Conservation (phyloP, 805 yeast genomes). For the Candida stauntonica region DNA sequence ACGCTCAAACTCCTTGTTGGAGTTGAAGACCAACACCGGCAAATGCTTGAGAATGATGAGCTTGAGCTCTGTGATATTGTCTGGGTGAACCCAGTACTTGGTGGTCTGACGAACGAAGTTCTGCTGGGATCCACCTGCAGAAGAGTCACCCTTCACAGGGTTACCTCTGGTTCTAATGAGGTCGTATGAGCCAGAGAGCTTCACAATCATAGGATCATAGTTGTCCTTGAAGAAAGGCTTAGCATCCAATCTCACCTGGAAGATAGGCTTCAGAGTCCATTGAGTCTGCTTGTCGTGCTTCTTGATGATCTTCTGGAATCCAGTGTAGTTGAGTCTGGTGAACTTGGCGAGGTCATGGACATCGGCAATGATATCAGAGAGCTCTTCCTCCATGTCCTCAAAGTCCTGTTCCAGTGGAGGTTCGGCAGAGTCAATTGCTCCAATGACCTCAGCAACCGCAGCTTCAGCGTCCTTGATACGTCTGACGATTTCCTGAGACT, state of each 20-base stretch:
- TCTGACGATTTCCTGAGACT: slow-evolving; percentile 78
- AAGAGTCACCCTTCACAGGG: slow-evolving; percentile 89
- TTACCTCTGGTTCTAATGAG: slow-evolving; percentile 93
- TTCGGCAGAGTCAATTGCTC: slow-evolving; percentile 43
- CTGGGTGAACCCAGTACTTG: slow-evolving; percentile 99
- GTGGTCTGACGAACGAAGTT: slow-evolving; percentile 98
- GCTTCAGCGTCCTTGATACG: slow-evolving; percentile 79
- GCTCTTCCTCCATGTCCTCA: slow-evolving; percentile 68
- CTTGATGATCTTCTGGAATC: slow-evolving; percentile 93
- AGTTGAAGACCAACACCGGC: slow-evolving; percentile 94
- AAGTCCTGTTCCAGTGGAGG: slow-evolving; percentile 64
- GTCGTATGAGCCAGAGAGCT: slow-evolving; percentile 84
- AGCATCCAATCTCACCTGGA: slow-evolving; percentile 86
- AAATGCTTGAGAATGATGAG: slow-evolving; percentile 88
- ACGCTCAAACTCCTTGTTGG: slow-evolving; percentile 90
- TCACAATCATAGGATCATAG: slow-evolving; percentile 84
- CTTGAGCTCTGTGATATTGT: slow-evolving; percentile 94
- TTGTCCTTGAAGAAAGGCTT: slow-evolving; percentile 96
- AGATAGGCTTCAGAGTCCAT: slow-evolving; percentile 81
- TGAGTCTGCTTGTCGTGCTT: slow-evolving; percentile 91
- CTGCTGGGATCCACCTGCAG: slow-evolving; percentile 98
- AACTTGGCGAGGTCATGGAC: slow-evolving; percentile 96
- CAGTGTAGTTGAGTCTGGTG: slow-evolving; percentile 90
- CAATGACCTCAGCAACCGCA: slow-evolving; percentile 63
- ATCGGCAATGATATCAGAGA: slow-evolving; percentile 89